Evolutionary conservation across 2,329 filamentous ascomycete species (phyloP).

Genomic region (Aureobasidium sp.): DNA sequence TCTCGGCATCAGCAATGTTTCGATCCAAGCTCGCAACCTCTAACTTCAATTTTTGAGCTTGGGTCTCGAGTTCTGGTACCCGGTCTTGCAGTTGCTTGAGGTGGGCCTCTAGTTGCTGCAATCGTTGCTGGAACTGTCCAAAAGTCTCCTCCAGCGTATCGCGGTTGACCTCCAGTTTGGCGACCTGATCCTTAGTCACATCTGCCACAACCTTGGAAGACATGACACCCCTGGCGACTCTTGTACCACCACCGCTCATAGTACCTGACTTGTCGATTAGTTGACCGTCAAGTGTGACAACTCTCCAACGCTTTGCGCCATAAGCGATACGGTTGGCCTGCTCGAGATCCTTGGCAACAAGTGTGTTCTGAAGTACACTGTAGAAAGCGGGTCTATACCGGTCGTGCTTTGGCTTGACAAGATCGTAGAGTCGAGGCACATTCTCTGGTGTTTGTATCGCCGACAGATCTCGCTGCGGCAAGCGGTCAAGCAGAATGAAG

Average conservation of each 20-base stretch:
- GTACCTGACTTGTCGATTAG: constrained; percentile 97
- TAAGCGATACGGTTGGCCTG: constrained; percentile 97
- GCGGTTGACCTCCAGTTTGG: constrained; percentile 77
- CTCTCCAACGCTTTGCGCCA: constrained; percentile 85
- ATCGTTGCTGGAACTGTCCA: constrained; percentile 74
- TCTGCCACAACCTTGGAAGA: constrained; percentile 90
- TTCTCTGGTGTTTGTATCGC: constrained; percentile 82
- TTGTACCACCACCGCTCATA: constrained; percentile 93
- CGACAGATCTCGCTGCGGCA: constrained; percentile 69
- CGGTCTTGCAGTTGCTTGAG: constrained; percentile 66
- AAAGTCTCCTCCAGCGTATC: constrained; percentile 79
- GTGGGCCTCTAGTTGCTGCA: constrained; percentile 66
- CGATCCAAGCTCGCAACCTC: constrained; percentile 81
- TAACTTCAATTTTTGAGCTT: constrained; percentile 80
- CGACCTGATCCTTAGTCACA: constrained; percentile 77
- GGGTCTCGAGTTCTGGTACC: constrained; percentile 81
- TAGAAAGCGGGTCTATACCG: constrained; percentile 88
- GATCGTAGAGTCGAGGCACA: constrained; percentile 84
- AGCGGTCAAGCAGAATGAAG: constrained; percentile 89
- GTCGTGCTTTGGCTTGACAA: constrained; percentile 82
- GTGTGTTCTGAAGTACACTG: constrained; percentile 87
- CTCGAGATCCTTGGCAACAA: constrained; percentile 86
- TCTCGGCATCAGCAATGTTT: constrained; percentile 75
- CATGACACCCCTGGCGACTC: constrained; percentile 88
- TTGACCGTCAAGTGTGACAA: constrained; percentile 90